These are phyloP conservation scores for Cadophora sp. DNA, from an alignment of 2,329 filamentous ascomycete species.

Conservation along the genomic window DNA sequence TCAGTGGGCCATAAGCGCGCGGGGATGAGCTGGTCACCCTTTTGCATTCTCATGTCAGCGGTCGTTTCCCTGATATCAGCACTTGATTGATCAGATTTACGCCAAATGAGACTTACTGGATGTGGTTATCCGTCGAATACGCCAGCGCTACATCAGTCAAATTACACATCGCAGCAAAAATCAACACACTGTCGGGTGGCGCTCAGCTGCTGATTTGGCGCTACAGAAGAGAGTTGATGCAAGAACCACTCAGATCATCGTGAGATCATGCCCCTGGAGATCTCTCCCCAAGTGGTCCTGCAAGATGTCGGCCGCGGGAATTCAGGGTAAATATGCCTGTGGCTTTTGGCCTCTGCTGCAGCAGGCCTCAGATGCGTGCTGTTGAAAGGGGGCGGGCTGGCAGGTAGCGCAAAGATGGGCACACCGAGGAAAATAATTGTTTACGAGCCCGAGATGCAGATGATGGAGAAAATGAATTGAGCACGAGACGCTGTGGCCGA, in stretches of 20 bases:
- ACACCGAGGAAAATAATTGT: conserved; percentile 7
- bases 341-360: background rate
- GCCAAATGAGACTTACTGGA: background rate
- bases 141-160: background rate
- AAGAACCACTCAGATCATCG: conserved; percentile 8
- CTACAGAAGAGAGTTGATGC: background rate
- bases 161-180: background rate
- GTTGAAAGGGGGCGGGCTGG: background rate
- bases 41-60: conserved; percentile 8
- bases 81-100: background rate
- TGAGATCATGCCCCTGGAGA: conserved; percentile 7
- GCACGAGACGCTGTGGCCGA: background rate
- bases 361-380: background rate
- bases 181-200: background rate
- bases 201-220: background rate
- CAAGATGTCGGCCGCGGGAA: conserved; percentile 7
- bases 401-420: conserved; percentile 4
- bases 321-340: background rate
- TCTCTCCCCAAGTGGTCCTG: background rate
- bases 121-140: background rate
- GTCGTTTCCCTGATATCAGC: conserved; percentile 9
- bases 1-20: conserved; percentile 13
- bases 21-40: background rate
- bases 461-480: background rate
- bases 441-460: background rate